Conservation (phyloP, 352 stramenopile genomes). For the Phytopythium sindhum region DNA sequence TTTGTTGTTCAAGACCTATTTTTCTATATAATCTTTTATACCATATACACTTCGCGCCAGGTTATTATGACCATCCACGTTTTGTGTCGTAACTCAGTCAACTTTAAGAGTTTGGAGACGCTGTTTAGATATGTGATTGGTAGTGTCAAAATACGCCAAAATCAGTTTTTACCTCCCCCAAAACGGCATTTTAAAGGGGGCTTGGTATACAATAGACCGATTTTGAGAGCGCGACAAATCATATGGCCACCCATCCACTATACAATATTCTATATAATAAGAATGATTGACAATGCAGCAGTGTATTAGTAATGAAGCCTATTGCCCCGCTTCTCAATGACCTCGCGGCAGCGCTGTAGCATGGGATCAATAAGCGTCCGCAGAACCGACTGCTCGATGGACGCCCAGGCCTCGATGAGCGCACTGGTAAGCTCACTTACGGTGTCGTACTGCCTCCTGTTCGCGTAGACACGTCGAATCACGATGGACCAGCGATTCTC, state of each 20-base stretch:
- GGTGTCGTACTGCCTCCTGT: background rate
- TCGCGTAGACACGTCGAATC: no score
- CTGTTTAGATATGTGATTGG: background rate
- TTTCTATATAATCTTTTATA: no score
- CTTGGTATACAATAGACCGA: background rate
- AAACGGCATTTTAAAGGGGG: no score
- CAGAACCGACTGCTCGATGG: conserved; percentile 1
- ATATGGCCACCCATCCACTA: background rate
- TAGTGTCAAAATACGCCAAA: background rate
- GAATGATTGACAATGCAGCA: conserved; percentile 5
- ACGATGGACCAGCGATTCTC: no score
- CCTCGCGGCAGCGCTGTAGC: conserved; percentile 6
- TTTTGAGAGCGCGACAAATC: background rate
- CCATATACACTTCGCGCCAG: background rate
- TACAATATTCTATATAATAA: conserved; percentile 5
- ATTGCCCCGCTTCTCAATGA: conserved; percentile 6
- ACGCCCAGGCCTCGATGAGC: background rate
- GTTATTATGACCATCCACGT: background rate
- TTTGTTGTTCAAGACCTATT: no score
- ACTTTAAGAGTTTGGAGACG: background rate
- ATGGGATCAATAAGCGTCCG: conserved; percentile 6
- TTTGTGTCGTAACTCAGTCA: background rate
- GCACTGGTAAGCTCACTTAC: background rate
- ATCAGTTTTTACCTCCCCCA: no score
- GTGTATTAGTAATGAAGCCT: conserved; percentile 10